Evolutionary conservation across 805 yeast genomes (phyloP).

Genomic region (Teunomyces kruisii): DNA sequence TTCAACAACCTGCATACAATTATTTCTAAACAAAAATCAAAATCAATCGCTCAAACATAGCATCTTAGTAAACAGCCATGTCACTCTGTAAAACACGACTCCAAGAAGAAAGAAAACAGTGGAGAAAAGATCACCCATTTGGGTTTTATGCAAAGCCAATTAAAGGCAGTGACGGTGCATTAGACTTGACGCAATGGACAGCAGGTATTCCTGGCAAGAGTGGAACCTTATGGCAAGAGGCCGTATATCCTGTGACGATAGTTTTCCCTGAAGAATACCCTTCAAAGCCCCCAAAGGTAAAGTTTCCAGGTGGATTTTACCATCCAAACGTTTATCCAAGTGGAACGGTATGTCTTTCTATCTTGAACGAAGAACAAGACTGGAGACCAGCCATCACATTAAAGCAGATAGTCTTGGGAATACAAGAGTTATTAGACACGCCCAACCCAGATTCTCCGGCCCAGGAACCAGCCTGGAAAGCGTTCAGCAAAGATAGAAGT

Average conservation of each 20-base stretch:
- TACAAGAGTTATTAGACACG: slow-evolving; percentile 83
- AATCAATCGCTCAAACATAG: neutral
- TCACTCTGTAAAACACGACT: slow-evolving; percentile 76
- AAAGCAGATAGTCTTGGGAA: slow-evolving; percentile 85
- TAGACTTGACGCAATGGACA: slow-evolving; percentile 84
- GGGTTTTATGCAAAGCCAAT: slow-evolving; percentile 93
- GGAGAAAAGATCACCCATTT: slow-evolving; percentile 99
- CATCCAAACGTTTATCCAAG: slow-evolving; percentile 98
- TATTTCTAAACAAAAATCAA: neutral
- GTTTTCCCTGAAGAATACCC: slow-evolving; percentile 91
- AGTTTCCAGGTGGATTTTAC: slow-evolving; percentile 85
- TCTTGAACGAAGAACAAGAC: slow-evolving; percentile 91
- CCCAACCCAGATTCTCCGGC: slow-evolving; percentile 98
- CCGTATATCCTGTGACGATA: slow-evolving; percentile 81
- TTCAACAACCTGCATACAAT: neutral
- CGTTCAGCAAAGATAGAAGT: slow-evolving; percentile 66
- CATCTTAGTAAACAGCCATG: slow-evolving; percentile 15
- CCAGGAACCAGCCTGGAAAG: slow-evolving; percentile 94
- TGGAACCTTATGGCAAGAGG: slow-evolving; percentile 85
- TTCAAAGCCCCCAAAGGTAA: slow-evolving; percentile 93
- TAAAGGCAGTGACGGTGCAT: slow-evolving; percentile 75
- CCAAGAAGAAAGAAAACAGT: slow-evolving; percentile 93
- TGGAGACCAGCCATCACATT: slow-evolving; percentile 97
- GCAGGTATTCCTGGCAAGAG: slow-evolving; percentile 96
- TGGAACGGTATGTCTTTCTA: slow-evolving; percentile 92